Conservation (phyloP, 1,284 basidiomycete species). For the Fomitopsis schrenkii region DNA sequence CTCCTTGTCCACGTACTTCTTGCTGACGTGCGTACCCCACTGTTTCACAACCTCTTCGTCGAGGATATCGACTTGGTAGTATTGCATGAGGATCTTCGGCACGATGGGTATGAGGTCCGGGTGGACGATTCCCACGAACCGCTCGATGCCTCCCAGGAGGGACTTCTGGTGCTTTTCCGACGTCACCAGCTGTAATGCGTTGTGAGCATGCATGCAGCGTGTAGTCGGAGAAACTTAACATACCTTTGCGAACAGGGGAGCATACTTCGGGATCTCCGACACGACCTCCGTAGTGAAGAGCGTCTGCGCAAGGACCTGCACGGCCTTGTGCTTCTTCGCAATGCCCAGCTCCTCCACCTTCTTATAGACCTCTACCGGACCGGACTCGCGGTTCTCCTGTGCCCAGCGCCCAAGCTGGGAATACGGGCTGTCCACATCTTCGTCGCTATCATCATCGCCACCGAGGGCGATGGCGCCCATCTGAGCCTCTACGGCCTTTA, state of each 20-base stretch:
- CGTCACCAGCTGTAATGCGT: conserved; percentile 52
- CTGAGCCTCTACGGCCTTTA: conserved; percentile 72
- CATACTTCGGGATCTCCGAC: conserved; percentile 71
- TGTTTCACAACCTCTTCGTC: conserved; percentile 89
- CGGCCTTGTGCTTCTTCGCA: conserved; percentile 93
- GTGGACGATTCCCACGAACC: conserved; percentile 69
- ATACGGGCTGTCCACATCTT: conserved; percentile 86
- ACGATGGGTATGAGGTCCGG: conserved; percentile 65
- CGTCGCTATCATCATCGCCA: conserved; percentile 87
- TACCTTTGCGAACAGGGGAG: conserved; percentile 81
- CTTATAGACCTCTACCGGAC: conserved; percentile 32
- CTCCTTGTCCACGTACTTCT: conserved; percentile 97
- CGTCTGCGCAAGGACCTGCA: conserved; percentile 84
- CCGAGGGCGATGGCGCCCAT: conserved; percentile 54
- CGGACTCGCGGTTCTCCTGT: conserved; percentile 62
- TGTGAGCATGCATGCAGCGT: conserved; percentile 3
- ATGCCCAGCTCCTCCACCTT: conserved; percentile 92
- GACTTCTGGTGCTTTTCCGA: conserved; percentile 96
- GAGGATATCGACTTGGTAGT: conserved; percentile 92
- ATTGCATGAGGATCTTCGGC: conserved; percentile 92
- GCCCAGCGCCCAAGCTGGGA: conserved; percentile 84
- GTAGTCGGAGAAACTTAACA: conserved; percentile 16
- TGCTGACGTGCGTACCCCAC: conserved; percentile 97
- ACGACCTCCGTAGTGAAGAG: conserved; percentile 82
- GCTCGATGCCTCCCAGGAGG: conserved; percentile 86